Conservation (phyloP, 192 early-diverging fungal genomes). For the Coemansia sp. region DNA sequence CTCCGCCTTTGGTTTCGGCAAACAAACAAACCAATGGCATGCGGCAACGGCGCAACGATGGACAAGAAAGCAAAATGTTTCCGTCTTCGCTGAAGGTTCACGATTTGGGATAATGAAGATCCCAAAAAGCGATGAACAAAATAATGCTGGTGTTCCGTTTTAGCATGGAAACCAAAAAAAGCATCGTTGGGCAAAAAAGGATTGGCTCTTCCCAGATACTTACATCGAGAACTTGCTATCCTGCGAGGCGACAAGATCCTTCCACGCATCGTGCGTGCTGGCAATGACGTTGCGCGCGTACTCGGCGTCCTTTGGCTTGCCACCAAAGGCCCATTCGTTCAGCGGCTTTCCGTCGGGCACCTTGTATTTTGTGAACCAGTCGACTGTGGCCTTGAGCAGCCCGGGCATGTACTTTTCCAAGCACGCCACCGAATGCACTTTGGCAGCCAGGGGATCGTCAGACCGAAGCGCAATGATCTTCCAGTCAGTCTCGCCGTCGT, state of each 20-base stretch:
- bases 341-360: conserved; percentile 99
- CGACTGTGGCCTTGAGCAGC: conserved; percentile 91
- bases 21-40: conserved; percentile 8
- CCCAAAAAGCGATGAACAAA: background rate
- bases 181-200: background rate
- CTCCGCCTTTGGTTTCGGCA: conserved; percentile 11
- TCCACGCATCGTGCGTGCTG: conserved; percentile 92
- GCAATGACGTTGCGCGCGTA: conserved; percentile 87
- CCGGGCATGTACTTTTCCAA: conserved; percentile 96
- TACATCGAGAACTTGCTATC: conserved; percentile 30
- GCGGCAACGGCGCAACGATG: background rate
- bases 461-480: conserved; percentile 97
- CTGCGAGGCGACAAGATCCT: conserved; percentile 65
- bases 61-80: background rate
- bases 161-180: too few species aligned
- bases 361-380: conserved; percentile 99
- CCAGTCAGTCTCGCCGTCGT: conserved; percentile 99
- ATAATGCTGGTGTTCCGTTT: background rate
- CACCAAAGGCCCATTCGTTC: conserved; percentile 97
- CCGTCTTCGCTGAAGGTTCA: background rate
- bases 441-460: conserved; percentile 93
- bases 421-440: conserved; percentile 96
- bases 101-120: background rate
- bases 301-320: conserved; percentile 66
- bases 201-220: conserved; percentile 10